Evolutionary conservation across 2,329 filamentous ascomycete species (phyloP).

Genomic region (Dendryphion nanum): DNA sequence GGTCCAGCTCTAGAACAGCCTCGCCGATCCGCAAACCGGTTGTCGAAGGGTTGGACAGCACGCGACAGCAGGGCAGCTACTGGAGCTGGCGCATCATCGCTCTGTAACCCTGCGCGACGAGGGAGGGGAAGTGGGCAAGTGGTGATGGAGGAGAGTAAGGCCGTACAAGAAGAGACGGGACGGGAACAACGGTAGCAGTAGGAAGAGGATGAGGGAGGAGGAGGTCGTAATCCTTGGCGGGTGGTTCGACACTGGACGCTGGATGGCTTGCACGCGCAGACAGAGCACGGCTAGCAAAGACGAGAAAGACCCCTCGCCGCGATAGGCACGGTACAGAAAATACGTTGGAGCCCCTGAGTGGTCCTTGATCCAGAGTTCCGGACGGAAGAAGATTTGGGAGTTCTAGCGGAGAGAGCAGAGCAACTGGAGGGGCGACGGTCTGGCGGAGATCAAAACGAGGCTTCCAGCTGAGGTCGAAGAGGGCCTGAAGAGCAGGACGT

Average conservation of each 20-base stretch:
- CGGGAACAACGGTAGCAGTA: too few species aligned
- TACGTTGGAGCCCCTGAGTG: constrained; percentile 21
- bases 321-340: constrained; percentile 16
- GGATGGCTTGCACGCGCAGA: too few species aligned
- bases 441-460: constrained; percentile 14
- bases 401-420: constrained; percentile 3
- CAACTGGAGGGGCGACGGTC: constrained; percentile 14
- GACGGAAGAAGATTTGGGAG: constrained; percentile 19
- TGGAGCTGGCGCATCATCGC: constrained; percentile 38
- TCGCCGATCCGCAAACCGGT: constrained; percentile 27
- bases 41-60: constrained; percentile 21
- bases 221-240: constrained; percentile 25
- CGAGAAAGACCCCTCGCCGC: too few species aligned
- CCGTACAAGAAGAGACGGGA: constrained; percentile 20
- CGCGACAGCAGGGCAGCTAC: constrained; percentile 32
- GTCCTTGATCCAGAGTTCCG: constrained; percentile 11
- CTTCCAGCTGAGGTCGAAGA: constrained; percentile 22
- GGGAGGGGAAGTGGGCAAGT: constrained; percentile 6
- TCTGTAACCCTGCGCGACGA: constrained; percentile 29
- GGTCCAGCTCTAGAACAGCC: constrained; percentile 30
- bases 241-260: constrained; percentile 29
- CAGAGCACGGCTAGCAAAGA: too few species aligned
- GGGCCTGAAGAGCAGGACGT: constrained; percentile 25
- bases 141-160: constrained; percentile 14
- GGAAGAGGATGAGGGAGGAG: too few species aligned